Evolutionary conservation across 257 asterid species (phyloP).

Genomic region (Solanum stenotomum): DNA sequence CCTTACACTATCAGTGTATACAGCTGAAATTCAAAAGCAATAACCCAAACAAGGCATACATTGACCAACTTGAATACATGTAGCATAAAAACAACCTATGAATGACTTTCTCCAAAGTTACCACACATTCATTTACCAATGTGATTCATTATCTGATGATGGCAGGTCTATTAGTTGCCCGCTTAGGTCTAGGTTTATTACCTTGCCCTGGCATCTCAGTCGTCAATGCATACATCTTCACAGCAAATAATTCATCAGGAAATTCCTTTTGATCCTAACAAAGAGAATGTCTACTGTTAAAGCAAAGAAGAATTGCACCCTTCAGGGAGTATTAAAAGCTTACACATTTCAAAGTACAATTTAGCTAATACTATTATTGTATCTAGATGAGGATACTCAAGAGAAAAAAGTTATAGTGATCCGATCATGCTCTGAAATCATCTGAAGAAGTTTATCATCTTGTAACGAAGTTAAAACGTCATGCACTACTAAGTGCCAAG

Average conservation of each 20-base stretch:
- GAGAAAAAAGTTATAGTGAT: neutral
- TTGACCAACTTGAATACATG: neutral
- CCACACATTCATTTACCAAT: neutral
- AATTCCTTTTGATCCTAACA: conserved; percentile 78
- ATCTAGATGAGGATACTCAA: neutral
- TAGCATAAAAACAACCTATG: neutral
- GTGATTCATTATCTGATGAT: conserved; percentile 38
- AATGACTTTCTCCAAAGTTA: neutral
- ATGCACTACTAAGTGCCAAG: neutral
- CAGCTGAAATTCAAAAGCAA: neutral
- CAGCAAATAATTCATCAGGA: conserved; percentile 70
- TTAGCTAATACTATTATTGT: neutral
- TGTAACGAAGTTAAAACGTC: neutral
- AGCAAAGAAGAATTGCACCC: neutral
- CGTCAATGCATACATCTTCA: conserved; percentile 81
- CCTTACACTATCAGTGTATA: neutral
- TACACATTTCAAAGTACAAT: neutral
- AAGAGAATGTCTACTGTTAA: neutral
- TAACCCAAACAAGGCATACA: neutral
- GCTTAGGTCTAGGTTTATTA: conserved; percentile 30
- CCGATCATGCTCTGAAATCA: neutral
- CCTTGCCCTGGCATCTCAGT: conserved; percentile 58
- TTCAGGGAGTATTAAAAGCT: neutral
- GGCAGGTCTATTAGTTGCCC: conserved; percentile 48
- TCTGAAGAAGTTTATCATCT: neutral